Conservation (phyloP, 202 grass and related monocot genomes). For the Brachypodium distachyon region DNA sequence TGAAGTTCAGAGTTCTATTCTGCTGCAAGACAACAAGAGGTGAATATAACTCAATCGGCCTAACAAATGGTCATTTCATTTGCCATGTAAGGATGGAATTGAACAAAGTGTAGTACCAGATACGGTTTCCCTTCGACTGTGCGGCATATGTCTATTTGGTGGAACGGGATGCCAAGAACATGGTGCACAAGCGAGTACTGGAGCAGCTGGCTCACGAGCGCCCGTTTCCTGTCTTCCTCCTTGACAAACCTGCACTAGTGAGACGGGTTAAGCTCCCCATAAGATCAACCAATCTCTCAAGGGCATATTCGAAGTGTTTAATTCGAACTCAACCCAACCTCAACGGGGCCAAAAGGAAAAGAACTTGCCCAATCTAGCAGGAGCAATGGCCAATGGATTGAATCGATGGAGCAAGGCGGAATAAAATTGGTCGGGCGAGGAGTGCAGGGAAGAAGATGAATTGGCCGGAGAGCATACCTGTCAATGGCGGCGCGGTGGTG, state of each 20-base stretch:
- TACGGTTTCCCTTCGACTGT: conserved; percentile 64
- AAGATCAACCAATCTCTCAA: background rate
- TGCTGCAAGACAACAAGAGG: conserved; percentile 20
- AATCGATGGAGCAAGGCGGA: background rate
- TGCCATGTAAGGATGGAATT: background rate
- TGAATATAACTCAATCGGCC: background rate
- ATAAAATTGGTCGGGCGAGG: background rate
- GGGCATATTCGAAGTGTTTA: background rate
- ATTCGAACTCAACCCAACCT: background rate
- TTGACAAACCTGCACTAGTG: conserved; percentile 47
- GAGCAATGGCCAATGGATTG: background rate
- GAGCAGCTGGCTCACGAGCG: conserved; percentile 65
- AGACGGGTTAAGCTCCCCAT: background rate
- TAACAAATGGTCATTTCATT: background rate
- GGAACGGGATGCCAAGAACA: conserved; percentile 38
- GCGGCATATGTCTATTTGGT: conserved; percentile 39
- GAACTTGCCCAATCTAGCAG: background rate
- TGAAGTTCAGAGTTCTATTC: background rate
- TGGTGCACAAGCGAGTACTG: conserved; percentile 48
- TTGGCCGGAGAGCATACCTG: conserved; percentile 20
- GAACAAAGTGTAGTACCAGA: conserved; percentile 29
- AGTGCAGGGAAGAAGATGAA: background rate
- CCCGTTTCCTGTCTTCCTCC: conserved; percentile 68
- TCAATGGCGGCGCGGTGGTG: conserved; percentile 28
- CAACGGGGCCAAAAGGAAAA: too few species aligned